Evolutionary conservation across 257 asterid species (phyloP).

Genomic region (Penstemon eatonii): DNA sequence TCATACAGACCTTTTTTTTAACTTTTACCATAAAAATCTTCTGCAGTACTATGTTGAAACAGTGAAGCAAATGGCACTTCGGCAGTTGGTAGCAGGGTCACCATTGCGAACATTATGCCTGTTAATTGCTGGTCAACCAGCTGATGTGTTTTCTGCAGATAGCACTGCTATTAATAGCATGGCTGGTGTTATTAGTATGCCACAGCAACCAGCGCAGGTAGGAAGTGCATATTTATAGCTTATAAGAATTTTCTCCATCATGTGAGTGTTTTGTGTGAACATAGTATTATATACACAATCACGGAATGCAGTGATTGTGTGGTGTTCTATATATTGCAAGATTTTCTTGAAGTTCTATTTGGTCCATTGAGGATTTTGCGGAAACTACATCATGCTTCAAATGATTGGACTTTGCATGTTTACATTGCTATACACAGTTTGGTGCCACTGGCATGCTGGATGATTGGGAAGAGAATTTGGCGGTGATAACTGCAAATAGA

Average conservation of each 20-base stretch:
- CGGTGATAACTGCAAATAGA: conserved; percentile 92
- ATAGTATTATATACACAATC: neutral
- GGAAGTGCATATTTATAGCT: conserved; percentile 25
- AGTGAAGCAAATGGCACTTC: conserved; percentile 91
- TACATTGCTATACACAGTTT: conserved; percentile 41
- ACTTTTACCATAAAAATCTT: conserved; percentile 7
- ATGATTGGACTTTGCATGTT: conserved; percentile 21
- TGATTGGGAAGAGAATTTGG: conserved; percentile 96
- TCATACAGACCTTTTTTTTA: neutral
- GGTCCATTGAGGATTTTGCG: neutral
- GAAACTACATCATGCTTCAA: conserved; percentile 10
- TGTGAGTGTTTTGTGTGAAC: conserved; percentile 2
- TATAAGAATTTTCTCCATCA: conserved; percentile 2
- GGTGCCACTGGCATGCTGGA: conserved; percentile 80
- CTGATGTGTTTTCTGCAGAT: conserved; percentile 75
- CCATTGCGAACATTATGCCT: conserved; percentile 95
- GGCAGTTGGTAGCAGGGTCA: conserved; percentile 84
- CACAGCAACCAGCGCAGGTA: conserved; percentile 81
- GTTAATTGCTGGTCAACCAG: conserved; percentile 92
- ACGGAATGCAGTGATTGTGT: neutral
- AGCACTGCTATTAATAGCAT: conserved; percentile 42
- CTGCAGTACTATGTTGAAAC: conserved; percentile 88
- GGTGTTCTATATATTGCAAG: conserved; percentile 16
- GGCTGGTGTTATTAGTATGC: conserved; percentile 46
- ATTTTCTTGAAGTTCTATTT: conserved; percentile 14